Percentiles rank a stretch among this genome's conserved stretches.
These are phyloP conservation scores for Russula compacta DNA, from an alignment of 768 basidiomycete genomes.

Conservation along the genomic window DNA sequence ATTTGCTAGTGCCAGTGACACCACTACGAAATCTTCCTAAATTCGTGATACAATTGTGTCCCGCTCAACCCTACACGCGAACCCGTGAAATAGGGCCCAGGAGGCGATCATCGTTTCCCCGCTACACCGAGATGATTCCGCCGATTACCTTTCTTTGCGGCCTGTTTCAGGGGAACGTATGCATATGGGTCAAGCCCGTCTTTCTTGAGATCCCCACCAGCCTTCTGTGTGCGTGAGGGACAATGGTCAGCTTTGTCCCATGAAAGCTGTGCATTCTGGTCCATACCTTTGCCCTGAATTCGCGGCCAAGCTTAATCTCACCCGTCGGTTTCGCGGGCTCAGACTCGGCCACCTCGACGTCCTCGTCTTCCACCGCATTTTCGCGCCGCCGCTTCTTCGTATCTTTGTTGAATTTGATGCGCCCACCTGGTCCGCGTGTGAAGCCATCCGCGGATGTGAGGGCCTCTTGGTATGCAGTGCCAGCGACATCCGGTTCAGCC, in stretches of 20 bases:
- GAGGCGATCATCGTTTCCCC: constrained; percentile 43
- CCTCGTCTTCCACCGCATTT: constrained; percentile 45
- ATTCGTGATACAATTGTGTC: too few species aligned
- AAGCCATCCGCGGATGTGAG: constrained; percentile 85
- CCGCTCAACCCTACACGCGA: neutral
- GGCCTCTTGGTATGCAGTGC: constrained; percentile 76
- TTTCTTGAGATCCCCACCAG: constrained; percentile 89
- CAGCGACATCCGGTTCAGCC: constrained; percentile 46
- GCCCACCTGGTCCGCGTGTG: constrained; percentile 73
- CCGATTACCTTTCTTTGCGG: constrained; percentile 54
- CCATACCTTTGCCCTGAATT: constrained; percentile 93
- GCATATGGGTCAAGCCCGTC: constrained; percentile 86
- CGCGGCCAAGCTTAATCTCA: constrained; percentile 60
- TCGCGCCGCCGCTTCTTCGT: constrained; percentile 86
- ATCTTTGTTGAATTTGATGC: constrained; percentile 92
- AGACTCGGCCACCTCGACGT: constrained; percentile 71
- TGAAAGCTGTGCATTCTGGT: neutral
- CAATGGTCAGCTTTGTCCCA: constrained; percentile 8
- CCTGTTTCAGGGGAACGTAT: constrained; percentile 78
- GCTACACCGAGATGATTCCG: constrained; percentile 47
- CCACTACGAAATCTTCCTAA: neutral
- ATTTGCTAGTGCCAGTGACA: neutral
- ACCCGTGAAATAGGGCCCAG: neutral
- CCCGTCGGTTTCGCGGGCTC: constrained; percentile 38
- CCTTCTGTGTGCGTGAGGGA: constrained; percentile 48